Percentiles rank a stretch among this genome's conserved stretches.
Evolutionary conservation across 768 basidiomycete species (phyloP).

Genomic region (Termitomyces sp.): DNA sequence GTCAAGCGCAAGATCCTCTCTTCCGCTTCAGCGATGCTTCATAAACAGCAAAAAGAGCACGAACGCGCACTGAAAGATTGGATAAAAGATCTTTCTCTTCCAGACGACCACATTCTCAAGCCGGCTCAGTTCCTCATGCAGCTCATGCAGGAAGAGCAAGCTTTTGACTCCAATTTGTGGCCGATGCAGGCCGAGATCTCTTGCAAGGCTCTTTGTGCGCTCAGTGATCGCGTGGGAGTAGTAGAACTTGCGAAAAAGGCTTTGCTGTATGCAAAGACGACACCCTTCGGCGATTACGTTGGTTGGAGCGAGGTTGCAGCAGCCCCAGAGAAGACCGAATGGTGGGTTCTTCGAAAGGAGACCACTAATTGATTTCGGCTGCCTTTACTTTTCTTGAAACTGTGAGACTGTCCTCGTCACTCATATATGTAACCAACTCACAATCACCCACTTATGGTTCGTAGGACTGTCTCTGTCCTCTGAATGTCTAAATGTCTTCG

Average conservation of each 20-base stretch:
- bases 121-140: conserved; percentile 3
- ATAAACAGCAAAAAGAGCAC: conserved; percentile 1
- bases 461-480: not conserved
- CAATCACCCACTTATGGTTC: not conserved
- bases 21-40: not conserved
- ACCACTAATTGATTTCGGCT: not conserved
- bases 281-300: conserved; percentile 5
- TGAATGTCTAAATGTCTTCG: too few relatives aligned
- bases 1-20: conserved; percentile 9
- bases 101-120: conserved; percentile 10
- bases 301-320: conserved; percentile 15
- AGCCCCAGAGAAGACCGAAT: conserved; percentile 14
- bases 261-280: conserved; percentile 2
- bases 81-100: conserved; percentile 8
- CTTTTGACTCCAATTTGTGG: conserved; percentile 8
- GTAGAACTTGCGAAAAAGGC: conserved; percentile 14
- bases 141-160: conserved; percentile 14
- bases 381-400: not conserved
- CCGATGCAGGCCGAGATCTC: conserved; percentile 8
- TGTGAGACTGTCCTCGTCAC: not conserved
- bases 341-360: conserved; percentile 14
- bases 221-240: conserved; percentile 11
- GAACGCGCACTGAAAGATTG: conserved; percentile 9
- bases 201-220: conserved; percentile 18
- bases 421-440: not conserved